Evolutionary conservation across 352 stramenopile genomes (phyloP).

Genomic region (Phytophthora melonis): DNA sequence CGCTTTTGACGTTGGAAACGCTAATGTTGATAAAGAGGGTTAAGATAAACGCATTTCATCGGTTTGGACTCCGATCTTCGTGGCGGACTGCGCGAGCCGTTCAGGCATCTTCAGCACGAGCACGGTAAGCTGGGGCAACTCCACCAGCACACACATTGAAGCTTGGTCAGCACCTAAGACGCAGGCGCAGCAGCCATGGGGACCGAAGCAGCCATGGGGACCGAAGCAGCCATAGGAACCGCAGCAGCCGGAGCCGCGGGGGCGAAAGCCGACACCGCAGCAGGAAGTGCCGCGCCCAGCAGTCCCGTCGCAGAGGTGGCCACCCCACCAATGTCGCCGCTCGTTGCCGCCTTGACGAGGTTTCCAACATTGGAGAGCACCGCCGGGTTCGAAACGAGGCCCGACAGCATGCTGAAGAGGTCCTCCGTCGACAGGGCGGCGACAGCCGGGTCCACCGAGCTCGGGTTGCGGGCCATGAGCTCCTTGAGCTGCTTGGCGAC

Average conservation of each 20-base stretch:
- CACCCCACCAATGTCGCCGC: background rate
- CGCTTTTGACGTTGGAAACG: too few relatives aligned
- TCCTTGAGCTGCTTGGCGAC: conserved; percentile 22
- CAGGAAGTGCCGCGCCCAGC: background rate
- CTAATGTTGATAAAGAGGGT: too few relatives aligned
- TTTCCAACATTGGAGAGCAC: background rate
- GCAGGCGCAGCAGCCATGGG: conserved; percentile 21
- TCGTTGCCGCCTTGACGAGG: conserved; percentile 4
- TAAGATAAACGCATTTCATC: too few relatives aligned
- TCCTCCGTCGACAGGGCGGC: conserved; percentile 10
- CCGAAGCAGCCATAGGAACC: background rate
- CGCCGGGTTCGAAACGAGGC: conserved; percentile 2
- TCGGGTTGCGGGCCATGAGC: conserved; percentile 1
- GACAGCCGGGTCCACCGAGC: background rate
- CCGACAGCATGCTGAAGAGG: conserved; percentile 14
- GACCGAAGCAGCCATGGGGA: background rate
- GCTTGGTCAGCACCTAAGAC: background rate
- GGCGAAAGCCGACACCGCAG: background rate
- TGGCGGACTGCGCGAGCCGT: too few relatives aligned
- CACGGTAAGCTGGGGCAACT: too few relatives aligned
- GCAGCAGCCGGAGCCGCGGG: background rate
- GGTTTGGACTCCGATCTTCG: too few relatives aligned
- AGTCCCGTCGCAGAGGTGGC: conserved; percentile 4
- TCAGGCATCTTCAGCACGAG: too few relatives aligned
- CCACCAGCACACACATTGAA: too few relatives aligned